phyloP scores from a whole-genome alignment of 345 rosid genomes.

The Eucalyptus polybractea region DNA sequence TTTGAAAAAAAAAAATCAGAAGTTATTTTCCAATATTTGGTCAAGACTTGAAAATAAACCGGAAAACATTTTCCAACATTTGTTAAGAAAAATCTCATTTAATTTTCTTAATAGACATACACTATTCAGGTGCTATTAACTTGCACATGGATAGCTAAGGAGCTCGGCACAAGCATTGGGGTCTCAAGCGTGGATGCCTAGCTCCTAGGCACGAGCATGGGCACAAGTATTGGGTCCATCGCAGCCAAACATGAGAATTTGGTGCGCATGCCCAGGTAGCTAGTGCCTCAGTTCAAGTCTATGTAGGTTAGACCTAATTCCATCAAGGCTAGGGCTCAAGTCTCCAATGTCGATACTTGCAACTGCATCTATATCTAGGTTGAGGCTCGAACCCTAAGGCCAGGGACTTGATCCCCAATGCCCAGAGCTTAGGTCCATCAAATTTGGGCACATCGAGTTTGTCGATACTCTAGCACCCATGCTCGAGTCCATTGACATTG shows the following conservation, averaged over 20 bases:
- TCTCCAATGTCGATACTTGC: too few species aligned
- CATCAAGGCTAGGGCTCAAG: too few species aligned
- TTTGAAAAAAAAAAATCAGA: too few species aligned
- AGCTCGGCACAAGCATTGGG: accelerated
- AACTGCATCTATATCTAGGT: too few species aligned
- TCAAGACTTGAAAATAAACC: not conserved
- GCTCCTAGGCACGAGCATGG: not conserved
- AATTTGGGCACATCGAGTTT: too few species aligned
- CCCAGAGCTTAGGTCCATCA: too few species aligned
- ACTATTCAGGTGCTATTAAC: not conserved
- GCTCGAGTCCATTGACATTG: too few species aligned
- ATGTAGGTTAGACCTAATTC: not conserved
- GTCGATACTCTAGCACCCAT: too few species aligned
- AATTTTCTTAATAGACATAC: too few species aligned
- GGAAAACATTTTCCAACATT: not conserved
- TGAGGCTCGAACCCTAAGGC: too few species aligned
- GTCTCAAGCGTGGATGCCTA: not conserved
- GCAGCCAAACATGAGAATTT: not conserved
- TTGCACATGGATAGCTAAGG: not conserved
- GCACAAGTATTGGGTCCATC: not conserved
- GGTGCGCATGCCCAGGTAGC: not conserved
- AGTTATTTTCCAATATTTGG: not conserved
- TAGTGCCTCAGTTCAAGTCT: not conserved
- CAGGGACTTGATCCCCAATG: too few species aligned
- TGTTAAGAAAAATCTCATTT: not conserved